Base-by-base conservation (phyloP, 2,329 filamentous ascomycete species). In the Talaromyces funiculosus region DNA sequence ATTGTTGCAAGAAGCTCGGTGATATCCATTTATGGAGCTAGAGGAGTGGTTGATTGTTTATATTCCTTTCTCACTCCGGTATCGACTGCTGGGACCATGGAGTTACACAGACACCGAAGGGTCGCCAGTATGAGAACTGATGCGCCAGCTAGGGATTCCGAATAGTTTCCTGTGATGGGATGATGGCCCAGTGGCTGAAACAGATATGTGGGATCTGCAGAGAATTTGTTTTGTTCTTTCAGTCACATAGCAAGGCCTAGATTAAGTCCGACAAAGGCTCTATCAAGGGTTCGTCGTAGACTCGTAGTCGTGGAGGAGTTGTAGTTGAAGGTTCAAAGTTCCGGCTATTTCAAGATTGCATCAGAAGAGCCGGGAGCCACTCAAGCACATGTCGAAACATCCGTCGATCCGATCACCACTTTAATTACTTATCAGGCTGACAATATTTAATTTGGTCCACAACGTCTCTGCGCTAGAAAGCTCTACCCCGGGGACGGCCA, bases 21-120 rank as follows among this genome's bases (percentile, higher is more conserved):
- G 20, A 74, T 63, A 57, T 71, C 69, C 70, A 75, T 75, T 42
- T 42, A 67, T 24, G 40, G 37, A 24, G 55, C n/a, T 55, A 35
- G 18, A 29, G 56, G 55, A n/a, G 35, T 26, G 12, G 4, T 12
- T 40, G 38, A 18, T 18, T 38, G 24, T 60, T 55, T 56, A 60
- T 56, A 40, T 14, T 35, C 35, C 8, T 14, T 12, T 31, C 3
- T 42, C 33, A 35, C 40, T 26, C 53, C 20, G 7, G 16, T 22
- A 24, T 29, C n/a, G 24, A 26, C 40, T 37, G 26, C 54, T 57
- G n/a, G n/a, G 2, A 42, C 54, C 54, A 47, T 33, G 14, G 26
- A n/a, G 40, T 10, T 33, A 51, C 8, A n/a, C 53, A n/a, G 8
- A n/a, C 16, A 24, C 29, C 26, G 24, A 33, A 57, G 38, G 54